Percentiles rank a stretch among this genome's conserved stretches.
phyloP scores from a whole-genome alignment of 2,329 filamentous ascomycete species.

The Aotearoamyces nothofagi region DNA sequence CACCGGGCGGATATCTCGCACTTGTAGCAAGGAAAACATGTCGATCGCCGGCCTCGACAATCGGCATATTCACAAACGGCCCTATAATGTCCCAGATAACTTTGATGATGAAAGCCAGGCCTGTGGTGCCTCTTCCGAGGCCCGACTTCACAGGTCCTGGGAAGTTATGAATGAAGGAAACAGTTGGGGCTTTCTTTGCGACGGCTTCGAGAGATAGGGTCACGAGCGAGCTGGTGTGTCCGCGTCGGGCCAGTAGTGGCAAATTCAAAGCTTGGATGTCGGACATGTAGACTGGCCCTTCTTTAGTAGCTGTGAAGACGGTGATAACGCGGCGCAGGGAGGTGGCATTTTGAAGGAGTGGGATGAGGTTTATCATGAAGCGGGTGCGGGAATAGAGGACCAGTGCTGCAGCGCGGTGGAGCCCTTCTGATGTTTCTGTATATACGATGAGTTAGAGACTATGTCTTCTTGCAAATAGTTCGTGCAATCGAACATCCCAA shows the following conservation, averaged over 20 bases:
- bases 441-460: not conserved
- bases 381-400: slow-evolving; percentile 39
- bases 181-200: slow-evolving; percentile 26
- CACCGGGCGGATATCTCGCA: slow-evolving; percentile 17
- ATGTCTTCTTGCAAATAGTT: not conserved
- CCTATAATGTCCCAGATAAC: not conserved
- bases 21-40: slow-evolving; percentile 30
- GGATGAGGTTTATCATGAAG: slow-evolving; percentile 38
- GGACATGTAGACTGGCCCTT: slow-evolving; percentile 28
- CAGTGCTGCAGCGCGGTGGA: slow-evolving; percentile 32
- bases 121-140: slow-evolving; percentile 5
- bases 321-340: slow-evolving; percentile 33
- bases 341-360: slow-evolving; percentile 30
- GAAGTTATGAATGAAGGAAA: slow-evolving; percentile 31
- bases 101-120: not conserved
- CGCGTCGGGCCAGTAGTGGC: slow-evolving; percentile 22
- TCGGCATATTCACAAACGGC: slow-evolving; percentile 7
- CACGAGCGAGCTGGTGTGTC: slow-evolving; percentile 30
- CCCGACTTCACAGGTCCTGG: slow-evolving; percentile 30
- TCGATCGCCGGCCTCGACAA: slow-evolving; percentile 26
- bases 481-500: not conserved
- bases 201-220: slow-evolving; percentile 31
- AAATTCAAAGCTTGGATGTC: slow-evolving; percentile 25
- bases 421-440: slow-evolving; percentile 37
- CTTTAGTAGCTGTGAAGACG: slow-evolving; percentile 32